phyloP scores from a whole-genome alignment of 495 filamentous ascomycete genomes.

The Aspergillus olivimuriae region DNA sequence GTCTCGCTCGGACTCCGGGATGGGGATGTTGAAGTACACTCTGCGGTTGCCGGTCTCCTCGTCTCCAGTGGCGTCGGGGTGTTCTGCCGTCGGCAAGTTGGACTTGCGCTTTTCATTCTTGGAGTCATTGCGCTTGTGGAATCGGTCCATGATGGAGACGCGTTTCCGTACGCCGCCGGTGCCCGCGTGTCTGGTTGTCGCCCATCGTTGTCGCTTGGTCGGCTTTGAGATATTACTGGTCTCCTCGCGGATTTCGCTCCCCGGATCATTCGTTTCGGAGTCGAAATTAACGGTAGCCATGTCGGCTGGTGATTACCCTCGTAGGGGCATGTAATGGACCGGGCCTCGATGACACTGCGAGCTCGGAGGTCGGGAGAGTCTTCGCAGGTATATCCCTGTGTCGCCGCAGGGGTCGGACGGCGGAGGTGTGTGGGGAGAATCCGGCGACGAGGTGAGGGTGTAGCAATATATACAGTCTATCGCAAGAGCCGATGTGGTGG shows the following conservation, averaged over 20 bases:
- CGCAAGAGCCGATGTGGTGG: too few species aligned
- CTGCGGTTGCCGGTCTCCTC: slow-evolving; percentile 31
- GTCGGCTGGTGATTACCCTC: slow-evolving; percentile 25
- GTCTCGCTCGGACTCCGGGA: slow-evolving; percentile 73
- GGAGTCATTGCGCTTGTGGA: slow-evolving; percentile 53
- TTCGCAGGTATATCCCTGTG: slow-evolving; percentile 6
- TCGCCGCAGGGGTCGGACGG: neutral
- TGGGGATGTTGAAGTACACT: slow-evolving; percentile 81
- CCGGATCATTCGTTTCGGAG: slow-evolving; percentile 17
- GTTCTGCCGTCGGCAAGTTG: slow-evolving; percentile 27
- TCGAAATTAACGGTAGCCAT: slow-evolving; percentile 34
- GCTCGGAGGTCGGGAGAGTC: neutral
- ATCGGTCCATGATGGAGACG: slow-evolving; percentile 72
- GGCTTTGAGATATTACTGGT: slow-evolving; percentile 51
- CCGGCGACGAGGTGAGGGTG: neutral
- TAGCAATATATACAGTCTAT: neutral
- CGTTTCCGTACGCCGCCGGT: slow-evolving; percentile 72
- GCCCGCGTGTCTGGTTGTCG: slow-evolving; percentile 74
- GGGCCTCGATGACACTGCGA: slow-evolving; percentile 19
- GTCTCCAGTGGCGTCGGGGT: slow-evolving; percentile 34
- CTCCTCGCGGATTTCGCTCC: slow-evolving; percentile 22
- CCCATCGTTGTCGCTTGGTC: slow-evolving; percentile 81
- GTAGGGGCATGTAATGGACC: slow-evolving; percentile 23
- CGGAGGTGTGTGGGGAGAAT: neutral
- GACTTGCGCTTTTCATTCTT: slow-evolving; percentile 68